Evolutionary conservation across 441 rosid genomes (phyloP).

Genomic region (Brassica hybrid): DNA sequence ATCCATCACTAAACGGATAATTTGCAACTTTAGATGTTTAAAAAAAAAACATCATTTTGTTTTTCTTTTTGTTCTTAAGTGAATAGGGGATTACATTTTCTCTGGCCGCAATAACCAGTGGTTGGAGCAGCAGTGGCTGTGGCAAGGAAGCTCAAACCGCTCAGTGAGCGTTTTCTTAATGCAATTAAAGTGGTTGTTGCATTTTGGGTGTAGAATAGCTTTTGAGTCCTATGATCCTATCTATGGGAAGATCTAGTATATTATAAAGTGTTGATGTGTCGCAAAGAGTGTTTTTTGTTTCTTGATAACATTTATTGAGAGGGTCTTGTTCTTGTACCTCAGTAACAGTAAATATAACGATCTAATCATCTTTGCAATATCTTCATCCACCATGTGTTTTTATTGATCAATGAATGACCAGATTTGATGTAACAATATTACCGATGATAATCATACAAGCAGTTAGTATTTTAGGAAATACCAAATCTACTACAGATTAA

Average conservation of each 20-base stretch:
- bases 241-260: constrained; percentile 21
- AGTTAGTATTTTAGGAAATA: too few species aligned
- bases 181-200: constrained; percentile 23
- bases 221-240: constrained; percentile 29
- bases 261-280: constrained; percentile 25
- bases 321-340: constrained; percentile 33
- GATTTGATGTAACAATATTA: too few species aligned
- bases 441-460: too few species aligned
- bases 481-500: too few species aligned
- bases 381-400: too few species aligned
- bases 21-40: constrained; percentile 21
- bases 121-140: constrained; percentile 9
- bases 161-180: constrained; percentile 14
- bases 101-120: constrained; percentile 25
- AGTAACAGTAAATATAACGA: too few species aligned
- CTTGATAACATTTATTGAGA: constrained; percentile 27
- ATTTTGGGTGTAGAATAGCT: constrained; percentile 38
- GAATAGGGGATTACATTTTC: constrained; percentile 24
- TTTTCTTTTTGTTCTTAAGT: constrained; percentile 38
- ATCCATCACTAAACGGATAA: background rate
- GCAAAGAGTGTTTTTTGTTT: constrained; percentile 24
- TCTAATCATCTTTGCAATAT: too few species aligned
- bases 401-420: too few species aligned
- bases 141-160: constrained; percentile 18
- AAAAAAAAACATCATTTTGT: too few species aligned